Evolutionary conservation across 768 basidiomycete species (phyloP), one percentile per base, ranked within the genome.

Genomic region (Trametes elegans): DNA sequence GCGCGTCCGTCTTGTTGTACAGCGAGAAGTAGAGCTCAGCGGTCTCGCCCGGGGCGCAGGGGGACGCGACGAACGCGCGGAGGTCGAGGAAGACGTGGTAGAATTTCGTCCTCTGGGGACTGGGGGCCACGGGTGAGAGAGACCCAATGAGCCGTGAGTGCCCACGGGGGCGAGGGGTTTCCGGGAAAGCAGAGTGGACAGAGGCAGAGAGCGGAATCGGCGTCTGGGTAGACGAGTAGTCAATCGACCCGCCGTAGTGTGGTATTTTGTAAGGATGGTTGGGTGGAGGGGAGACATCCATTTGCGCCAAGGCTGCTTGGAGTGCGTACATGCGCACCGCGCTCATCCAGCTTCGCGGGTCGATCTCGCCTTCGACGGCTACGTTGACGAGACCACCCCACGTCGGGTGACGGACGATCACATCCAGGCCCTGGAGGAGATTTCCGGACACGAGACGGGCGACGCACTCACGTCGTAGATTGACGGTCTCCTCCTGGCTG

Each of bases 1-100:
- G 87, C 5, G 79, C 79, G 46, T 88, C 90, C 46, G 81, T 79
- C 66, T 89, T 87, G 71, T 87, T 90, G 78, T 90, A 98, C 7
- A 98, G 78, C 10, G 93, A 94, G 74, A 98, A 97, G 66, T 85
- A 92, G 3, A 98, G 82, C 66, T 98, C 96, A 13, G 88, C 91
- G 0, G 89, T 90, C 71, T 98, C 96, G 9, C 93, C 94, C 0
- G 95, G 87, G 0, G 85, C 76, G 69, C 95, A 98, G 2, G 87
- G 88, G 6, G 88, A 88, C 14, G 93, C 96, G 28, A 95, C 88
- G 66, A 98, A 94, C 0, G 93, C 93, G 18, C 91, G 88, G 8
- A 98, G 72, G 62, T 98, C 95, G 58, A 98, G 79, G 67, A 85
- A 92, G 49, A 95, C 78, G 63, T 98, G 95, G 65, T 88, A 94